Evolutionary conservation across 2,329 filamentous ascomycete species (phyloP).

Genomic region (Ophioceras dolichostomum): DNA sequence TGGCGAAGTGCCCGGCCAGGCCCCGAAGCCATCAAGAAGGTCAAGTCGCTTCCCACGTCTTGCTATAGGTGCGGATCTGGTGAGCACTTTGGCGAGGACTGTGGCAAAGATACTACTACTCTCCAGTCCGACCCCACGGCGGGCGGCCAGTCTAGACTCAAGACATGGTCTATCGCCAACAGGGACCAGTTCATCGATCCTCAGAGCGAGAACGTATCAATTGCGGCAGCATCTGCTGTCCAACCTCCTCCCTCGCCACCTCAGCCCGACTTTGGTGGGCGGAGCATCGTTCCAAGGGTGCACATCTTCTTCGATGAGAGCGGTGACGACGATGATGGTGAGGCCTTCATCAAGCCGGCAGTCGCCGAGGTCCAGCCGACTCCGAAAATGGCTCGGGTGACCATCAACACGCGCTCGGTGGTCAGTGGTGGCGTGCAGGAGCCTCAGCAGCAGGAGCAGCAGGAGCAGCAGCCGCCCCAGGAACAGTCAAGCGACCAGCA

Average conservation of each 20-base stretch:
- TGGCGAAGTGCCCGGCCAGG: constrained; percentile 44
- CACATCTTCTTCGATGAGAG: constrained; percentile 31
- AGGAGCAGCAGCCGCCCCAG: too few species aligned
- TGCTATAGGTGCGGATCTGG: constrained; percentile 44
- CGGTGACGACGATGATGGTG: constrained; percentile 1
- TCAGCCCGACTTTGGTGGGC: constrained; percentile 12
- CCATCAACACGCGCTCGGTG: too few species aligned
- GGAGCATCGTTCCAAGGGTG: constrained; percentile 17
- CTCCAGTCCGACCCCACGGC: constrained; percentile 7
- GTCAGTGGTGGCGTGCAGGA: too few species aligned
- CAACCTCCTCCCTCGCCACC: too few species aligned
- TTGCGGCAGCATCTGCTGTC: too few species aligned
- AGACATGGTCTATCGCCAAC: constrained; percentile 41
- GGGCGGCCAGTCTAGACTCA: constrained; percentile 5
- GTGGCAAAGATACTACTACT: constrained; percentile 19
- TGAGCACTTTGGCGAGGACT: constrained; percentile 47
- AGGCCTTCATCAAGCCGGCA: neutral
- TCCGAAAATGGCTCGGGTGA: too few species aligned
- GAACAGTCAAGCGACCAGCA: too few species aligned
- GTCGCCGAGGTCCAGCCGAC: too few species aligned
- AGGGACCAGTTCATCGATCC: constrained; percentile 36
- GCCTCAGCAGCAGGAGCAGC: too few species aligned
- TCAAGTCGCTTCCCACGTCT: constrained; percentile 33
- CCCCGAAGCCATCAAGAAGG: constrained; percentile 28
- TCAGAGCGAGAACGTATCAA: too few species aligned